Conservation (phyloP, 1,284 basidiomycete species). For the Irpex sp. region DNA sequence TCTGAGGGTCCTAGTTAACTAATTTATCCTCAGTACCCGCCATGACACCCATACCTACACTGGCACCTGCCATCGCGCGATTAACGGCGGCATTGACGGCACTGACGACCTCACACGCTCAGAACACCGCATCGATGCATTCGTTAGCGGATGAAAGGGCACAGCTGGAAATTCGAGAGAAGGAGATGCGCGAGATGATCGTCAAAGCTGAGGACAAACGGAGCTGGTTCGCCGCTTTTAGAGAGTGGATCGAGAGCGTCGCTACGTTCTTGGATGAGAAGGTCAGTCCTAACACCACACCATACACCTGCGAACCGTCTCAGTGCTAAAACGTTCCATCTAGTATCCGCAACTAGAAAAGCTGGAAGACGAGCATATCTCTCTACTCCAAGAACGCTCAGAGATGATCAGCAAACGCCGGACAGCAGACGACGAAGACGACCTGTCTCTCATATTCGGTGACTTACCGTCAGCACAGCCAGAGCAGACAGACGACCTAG, state of each 20-base stretch:
- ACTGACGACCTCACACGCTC: conserved; percentile 67
- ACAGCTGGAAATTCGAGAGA: conserved; percentile 72
- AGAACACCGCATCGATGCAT: conserved; percentile 58
- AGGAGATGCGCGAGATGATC: conserved; percentile 79
- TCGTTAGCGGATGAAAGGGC: conserved; percentile 66
- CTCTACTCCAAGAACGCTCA: conserved; percentile 71
- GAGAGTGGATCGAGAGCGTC: conserved; percentile 84
- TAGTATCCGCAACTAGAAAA: conserved; percentile 83
- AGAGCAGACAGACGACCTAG: conserved; percentile 61
- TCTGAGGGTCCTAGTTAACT: neutral
- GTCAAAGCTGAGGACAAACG: conserved; percentile 77
- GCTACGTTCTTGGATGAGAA: conserved; percentile 92
- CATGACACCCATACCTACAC: conserved; percentile 52
- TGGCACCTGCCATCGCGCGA: conserved; percentile 54
- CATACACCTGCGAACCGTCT: neutral
- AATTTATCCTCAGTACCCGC: conserved; percentile 49
- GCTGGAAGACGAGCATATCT: conserved; percentile 79
- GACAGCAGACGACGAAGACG: conserved; percentile 75
- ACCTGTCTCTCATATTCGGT: conserved; percentile 75
- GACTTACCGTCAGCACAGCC: conserved; percentile 34
- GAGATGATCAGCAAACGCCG: conserved; percentile 70
- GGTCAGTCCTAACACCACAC: conserved; percentile 37
- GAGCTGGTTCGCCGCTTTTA: conserved; percentile 84
- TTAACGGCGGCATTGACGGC: conserved; percentile 62
- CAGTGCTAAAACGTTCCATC: conserved; percentile 6